A percentile compares a stretch with the other conserved stretches of the same genome.
Conservation (phyloP, 345 rosid species). For the Bretschneidera sinensis region DNA sequence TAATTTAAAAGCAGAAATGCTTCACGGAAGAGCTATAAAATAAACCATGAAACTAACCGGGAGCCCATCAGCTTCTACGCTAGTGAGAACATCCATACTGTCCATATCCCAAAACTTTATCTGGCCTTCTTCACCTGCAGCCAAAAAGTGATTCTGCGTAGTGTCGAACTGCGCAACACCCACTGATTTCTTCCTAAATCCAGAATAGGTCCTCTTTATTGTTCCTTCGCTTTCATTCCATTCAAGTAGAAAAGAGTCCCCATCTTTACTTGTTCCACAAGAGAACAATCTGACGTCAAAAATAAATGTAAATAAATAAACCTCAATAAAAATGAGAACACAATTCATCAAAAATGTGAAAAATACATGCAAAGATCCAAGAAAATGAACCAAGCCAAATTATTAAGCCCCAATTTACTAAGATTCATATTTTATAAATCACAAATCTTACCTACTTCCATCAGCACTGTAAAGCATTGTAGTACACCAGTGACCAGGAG, state of each 20-base stretch:
- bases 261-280: conserved; percentile 91
- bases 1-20: conserved; percentile 7
- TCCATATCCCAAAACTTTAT: conserved; percentile 98
- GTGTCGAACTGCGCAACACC: conserved; percentile 85
- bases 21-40: conserved; percentile 1
- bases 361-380: background rate
- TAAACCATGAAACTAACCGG: conserved; percentile 49
- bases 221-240: conserved; percentile 97
- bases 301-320: background rate
- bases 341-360: background rate
- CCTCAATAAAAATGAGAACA: background rate
- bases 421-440: background rate
- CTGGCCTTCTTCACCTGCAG: conserved; percentile 83
- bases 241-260: conserved; percentile 77
- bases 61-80: conserved; percentile 77
- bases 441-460: conserved; percentile 57
- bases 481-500: conserved; percentile 76
- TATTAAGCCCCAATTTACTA: background rate
- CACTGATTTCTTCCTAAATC: conserved; percentile 54
- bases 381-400: conserved; percentile 1
- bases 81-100: conserved; percentile 41
- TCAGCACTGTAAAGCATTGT: conserved; percentile 85
- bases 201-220: conserved; percentile 64
- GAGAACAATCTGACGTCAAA: conserved; percentile 60
- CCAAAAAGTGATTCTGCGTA: conserved; percentile 79